A percentile compares a stretch with the other conserved stretches of the same genome.
Evolutionary conservation across 208 protist genomes (phyloP).

Genomic region (Leptomonas seymouri): DNA sequence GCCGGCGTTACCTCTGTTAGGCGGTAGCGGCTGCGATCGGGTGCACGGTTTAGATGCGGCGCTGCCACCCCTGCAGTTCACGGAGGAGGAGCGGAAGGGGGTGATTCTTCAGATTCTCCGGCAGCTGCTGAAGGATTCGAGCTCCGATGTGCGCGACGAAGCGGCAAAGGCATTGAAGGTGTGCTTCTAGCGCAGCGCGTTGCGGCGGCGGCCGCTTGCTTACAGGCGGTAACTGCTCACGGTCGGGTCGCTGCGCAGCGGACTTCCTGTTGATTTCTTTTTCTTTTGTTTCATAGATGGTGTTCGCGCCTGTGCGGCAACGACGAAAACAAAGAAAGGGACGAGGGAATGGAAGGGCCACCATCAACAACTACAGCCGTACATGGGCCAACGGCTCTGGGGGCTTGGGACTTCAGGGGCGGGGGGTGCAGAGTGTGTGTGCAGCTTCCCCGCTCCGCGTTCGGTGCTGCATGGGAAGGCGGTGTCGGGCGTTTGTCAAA

Average conservation of each 20-base stretch:
- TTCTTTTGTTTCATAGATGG: neutral
- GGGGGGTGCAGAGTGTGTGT: too few species aligned
- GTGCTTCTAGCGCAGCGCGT: conserved; percentile 48
- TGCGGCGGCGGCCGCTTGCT: too few species aligned
- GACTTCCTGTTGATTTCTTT: conserved; percentile 2
- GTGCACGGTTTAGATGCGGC: neutral
- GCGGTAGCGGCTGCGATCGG: neutral
- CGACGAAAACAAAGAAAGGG: too few species aligned
- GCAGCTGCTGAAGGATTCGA: conserved; percentile 71
- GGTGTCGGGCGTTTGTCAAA: too few species aligned
- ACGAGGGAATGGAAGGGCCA: too few species aligned
- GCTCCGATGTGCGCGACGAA: conserved; percentile 75
- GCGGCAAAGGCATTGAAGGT: conserved; percentile 76
- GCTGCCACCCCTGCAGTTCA: conserved; percentile 43
- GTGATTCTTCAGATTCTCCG: conserved; percentile 69
- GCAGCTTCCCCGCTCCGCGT: too few species aligned
- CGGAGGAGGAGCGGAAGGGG: conserved; percentile 69
- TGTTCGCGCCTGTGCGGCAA: neutral
- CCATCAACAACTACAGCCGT: too few species aligned
- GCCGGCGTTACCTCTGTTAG: neutral
- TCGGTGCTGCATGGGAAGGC: too few species aligned
- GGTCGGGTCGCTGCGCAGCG: too few species aligned
- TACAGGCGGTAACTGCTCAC: too few species aligned
- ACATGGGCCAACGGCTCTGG: too few species aligned
- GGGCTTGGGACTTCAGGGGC: too few species aligned